Conservation (phyloP, 768 basidiomycete genomes). For the Pisolithus microcarpus region DNA sequence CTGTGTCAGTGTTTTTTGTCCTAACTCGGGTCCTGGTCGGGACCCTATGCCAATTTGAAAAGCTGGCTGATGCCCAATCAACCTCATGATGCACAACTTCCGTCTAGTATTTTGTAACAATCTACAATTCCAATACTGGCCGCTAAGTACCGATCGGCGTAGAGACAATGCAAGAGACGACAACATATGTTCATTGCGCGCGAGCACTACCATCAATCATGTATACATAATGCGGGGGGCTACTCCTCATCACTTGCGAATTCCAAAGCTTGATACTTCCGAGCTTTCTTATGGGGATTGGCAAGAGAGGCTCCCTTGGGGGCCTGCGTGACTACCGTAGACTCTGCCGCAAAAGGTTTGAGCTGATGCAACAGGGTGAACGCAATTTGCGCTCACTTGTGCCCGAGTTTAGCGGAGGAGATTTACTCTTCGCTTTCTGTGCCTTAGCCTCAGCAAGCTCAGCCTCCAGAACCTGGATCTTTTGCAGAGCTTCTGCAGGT, state of each 20-base stretch:
- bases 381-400: slow-evolving; percentile 21
- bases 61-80: no score
- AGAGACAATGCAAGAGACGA: no score
- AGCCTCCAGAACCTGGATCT: slow-evolving; percentile 35
- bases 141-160: no score
- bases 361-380: not conserved
- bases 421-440: slow-evolving; percentile 25
- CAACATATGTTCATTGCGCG: no score
- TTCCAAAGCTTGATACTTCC: slow-evolving; percentile 62
- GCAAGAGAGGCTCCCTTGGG: slow-evolving; percentile 63
- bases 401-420: slow-evolving; percentile 22
- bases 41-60: no score
- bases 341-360: slow-evolving; percentile 10
- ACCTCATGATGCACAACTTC: not conserved
- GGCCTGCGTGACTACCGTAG: slow-evolving; percentile 13
- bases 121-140: no score
- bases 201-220: no score
- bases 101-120: not conserved
- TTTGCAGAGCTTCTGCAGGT: slow-evolving; percentile 10
- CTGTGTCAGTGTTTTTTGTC: slow-evolving; percentile 2
- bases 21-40: not conserved
- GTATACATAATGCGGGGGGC: not conserved
- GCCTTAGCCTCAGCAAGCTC: slow-evolving; percentile 30
- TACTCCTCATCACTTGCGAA: slow-evolving; percentile 63
- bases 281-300: slow-evolving; percentile 70